These are phyloP conservation scores for Starmerella floris DNA, from an alignment of 805 yeast species.

Conservation along the genomic window DNA sequence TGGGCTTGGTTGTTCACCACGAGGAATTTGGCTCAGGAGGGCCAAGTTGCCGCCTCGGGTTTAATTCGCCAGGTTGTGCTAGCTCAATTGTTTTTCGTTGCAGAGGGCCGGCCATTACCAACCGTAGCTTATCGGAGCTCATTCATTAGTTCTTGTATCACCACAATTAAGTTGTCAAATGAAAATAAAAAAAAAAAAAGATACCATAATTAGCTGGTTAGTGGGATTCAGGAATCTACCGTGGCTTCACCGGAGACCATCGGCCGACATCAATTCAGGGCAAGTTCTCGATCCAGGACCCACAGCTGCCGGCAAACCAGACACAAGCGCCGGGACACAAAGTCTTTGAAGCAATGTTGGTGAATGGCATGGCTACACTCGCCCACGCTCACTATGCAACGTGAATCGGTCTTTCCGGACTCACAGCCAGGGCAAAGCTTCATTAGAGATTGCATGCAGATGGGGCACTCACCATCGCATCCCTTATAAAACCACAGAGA, in stretches of 20 bases:
- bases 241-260: neutral
- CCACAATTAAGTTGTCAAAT: no score
- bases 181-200: no score
- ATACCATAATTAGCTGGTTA: neutral
- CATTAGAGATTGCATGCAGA: constrained; percentile 13
- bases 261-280: neutral
- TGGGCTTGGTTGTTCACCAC: no score
- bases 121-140: no score
- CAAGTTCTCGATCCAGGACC: neutral
- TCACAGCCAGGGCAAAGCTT: constrained; percentile 8
- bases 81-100: no score
- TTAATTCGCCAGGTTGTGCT: no score
- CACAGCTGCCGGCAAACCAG: constrained; percentile 10
- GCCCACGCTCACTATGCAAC: constrained; percentile 5
- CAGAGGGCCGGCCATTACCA: no score
- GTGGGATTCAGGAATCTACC: no score
- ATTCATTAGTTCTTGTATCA: no score
- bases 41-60: no score
- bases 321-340: neutral
- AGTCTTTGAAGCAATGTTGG: constrained; percentile 7
- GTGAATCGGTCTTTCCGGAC: neutral
- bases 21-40: no score
- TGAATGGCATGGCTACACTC: constrained; percentile 11
- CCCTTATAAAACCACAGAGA: constrained; percentile 5
- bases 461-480: constrained; percentile 4